A percentile compares a stretch with the other conserved stretches of the same genome.
phyloP scores from a whole-genome alignment of 2,329 filamentous ascomycete species.

The Pseudomassariella vexata region DNA sequence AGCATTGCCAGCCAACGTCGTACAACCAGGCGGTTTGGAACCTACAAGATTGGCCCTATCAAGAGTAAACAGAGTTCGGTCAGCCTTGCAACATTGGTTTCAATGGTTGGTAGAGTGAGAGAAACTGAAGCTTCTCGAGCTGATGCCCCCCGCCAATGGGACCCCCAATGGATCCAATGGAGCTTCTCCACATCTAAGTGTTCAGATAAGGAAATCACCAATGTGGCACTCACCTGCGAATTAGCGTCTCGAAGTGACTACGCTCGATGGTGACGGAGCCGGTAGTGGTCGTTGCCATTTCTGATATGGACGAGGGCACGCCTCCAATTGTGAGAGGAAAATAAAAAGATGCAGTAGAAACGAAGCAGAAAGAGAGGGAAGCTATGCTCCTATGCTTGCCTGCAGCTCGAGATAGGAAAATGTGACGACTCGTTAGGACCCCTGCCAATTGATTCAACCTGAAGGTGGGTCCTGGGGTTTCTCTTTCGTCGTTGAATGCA shows the following conservation, averaged over 20 bases:
- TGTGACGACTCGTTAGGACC: too few species aligned
- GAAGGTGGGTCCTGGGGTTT: too few species aligned
- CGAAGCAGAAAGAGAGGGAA: not conserved
- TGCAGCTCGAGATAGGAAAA: too few species aligned
- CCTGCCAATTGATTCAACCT: too few species aligned
- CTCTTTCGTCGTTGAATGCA: too few species aligned
- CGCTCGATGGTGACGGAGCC: conserved; percentile 52
- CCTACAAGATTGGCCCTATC: conserved; percentile 24
- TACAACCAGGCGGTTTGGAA: conserved; percentile 2
- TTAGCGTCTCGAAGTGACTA: conserved; percentile 54
- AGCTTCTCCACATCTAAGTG: too few species aligned
- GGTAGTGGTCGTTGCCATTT: conserved; percentile 17
- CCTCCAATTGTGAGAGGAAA: too few species aligned
- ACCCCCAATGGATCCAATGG: too few species aligned
- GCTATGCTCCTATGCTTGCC: too few species aligned
- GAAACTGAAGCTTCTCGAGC: too few species aligned
- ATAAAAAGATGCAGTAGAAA: not conserved
- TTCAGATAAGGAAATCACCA: conserved; percentile 1
- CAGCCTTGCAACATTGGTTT: conserved; percentile 7
- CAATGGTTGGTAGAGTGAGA: conserved; percentile 1
- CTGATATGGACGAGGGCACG: too few species aligned
- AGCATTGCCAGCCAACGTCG: conserved; percentile 8
- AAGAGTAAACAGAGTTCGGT: conserved; percentile 7
- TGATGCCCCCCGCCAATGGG: too few species aligned
- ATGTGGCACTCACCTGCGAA: conserved; percentile 56